phyloP scores from a whole-genome alignment of 176 grass and related monocot species.

The Cenchrus americanus region DNA sequence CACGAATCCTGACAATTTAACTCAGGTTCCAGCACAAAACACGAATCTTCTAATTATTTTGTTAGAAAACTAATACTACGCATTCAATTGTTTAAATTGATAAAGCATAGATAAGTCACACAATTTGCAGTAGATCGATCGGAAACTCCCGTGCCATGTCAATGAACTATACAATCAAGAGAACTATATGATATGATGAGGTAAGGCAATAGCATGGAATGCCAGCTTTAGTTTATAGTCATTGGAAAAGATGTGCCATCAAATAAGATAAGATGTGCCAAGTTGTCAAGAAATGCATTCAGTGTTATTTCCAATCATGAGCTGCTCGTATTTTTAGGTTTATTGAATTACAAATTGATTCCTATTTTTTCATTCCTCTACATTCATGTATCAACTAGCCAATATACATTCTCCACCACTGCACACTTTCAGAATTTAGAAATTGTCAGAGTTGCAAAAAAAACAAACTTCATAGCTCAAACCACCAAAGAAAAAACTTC shows the following conservation, averaged over 20 bases:
- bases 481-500: neutral
- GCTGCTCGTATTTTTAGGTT: neutral
- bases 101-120: neutral
- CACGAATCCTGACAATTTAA: constrained; percentile 17
- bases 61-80: neutral
- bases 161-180: neutral
- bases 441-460: neutral
- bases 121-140: neutral
- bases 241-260: constrained; percentile 2
- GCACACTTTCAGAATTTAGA: neutral
- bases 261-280: constrained; percentile 26
- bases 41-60: constrained; percentile 13
- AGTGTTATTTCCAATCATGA: constrained; percentile 1
- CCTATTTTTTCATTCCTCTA: neutral
- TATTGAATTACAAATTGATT: constrained; percentile 11
- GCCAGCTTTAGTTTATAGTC: neutral
- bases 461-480: neutral
- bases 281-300: constrained; percentile 21
- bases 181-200: neutral
- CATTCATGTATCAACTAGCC: neutral
- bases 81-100: neutral
- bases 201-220: neutral
- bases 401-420: neutral
- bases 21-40: constrained; percentile 6
- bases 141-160: neutral